Evolutionary conservation across 2,329 filamentous ascomycete genomes (phyloP).

Genomic region (Ascochyta clinopodiicola): DNA sequence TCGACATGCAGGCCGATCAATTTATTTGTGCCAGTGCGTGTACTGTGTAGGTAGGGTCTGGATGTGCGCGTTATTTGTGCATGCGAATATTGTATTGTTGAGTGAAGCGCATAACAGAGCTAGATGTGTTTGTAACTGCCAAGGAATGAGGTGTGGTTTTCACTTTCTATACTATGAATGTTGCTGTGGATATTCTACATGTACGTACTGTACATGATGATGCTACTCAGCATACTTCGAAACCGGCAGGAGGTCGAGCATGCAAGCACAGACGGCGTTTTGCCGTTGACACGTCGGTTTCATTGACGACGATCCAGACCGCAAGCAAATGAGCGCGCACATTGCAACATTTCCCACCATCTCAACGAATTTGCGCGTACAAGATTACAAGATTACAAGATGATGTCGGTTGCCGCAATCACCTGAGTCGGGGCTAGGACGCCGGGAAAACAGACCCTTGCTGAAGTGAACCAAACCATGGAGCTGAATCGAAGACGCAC

Average conservation of each 20-base stretch:
- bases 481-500: constrained; percentile 1
- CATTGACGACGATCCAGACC: background rate
- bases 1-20: background rate
- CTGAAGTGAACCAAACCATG: constrained; percentile 3
- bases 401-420: constrained; percentile 1
- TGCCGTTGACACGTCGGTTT: background rate
- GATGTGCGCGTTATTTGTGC: background rate
- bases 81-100: background rate
- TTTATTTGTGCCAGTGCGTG: constrained; percentile 8
- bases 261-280: background rate
- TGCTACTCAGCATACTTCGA: background rate
- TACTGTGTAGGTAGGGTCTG: background rate
- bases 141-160: too few species aligned
- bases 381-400: constrained; percentile 4
- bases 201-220: background rate
- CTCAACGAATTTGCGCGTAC: background rate
- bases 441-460: constrained; percentile 3
- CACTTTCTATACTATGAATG: too few species aligned
- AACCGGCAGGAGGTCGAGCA: background rate
- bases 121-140: background rate
- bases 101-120: background rate
- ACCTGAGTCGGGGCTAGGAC: background rate
- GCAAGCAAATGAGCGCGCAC: background rate
- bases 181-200: background rate
- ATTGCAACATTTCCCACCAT: background rate